Percentiles rank a stretch among this genome's conserved stretches.
These are phyloP conservation scores for Diversispora eburnea DNA, from an alignment of 192 early-diverging fungal species.

Conservation along the genomic window DNA sequence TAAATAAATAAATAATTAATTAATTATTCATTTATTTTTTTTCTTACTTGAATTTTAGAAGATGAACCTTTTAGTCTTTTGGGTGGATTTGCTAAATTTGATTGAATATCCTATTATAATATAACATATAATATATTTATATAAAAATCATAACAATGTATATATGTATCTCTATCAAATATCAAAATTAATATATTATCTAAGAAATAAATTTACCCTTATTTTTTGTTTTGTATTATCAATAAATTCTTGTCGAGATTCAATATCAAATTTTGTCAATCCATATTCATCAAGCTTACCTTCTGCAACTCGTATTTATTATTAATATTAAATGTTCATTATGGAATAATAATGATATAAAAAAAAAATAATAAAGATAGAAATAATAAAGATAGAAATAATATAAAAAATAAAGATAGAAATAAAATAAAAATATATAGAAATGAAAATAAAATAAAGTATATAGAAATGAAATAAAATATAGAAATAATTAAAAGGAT, in stretches of 20 bases:
- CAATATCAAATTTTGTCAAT: slow-evolving; percentile 18
- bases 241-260: slow-evolving; percentile 20
- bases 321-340: slow-evolving; percentile 22
- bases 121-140: background rate
- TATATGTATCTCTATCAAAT: too few species aligned
- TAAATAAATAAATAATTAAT: too few species aligned
- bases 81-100: too few species aligned
- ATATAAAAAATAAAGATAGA: slow-evolving; percentile 4
- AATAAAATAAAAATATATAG: too few species aligned
- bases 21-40: too few species aligned
- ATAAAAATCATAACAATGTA: too few species aligned
- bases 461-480: background rate
- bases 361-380: background rate
- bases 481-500: slow-evolving; percentile 41
- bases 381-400: slow-evolving; percentile 28
- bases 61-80: too few species aligned
- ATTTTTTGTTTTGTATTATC: slow-evolving; percentile 5
- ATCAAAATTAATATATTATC: slow-evolving; percentile 4
- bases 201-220: background rate
- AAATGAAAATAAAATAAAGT: too few species aligned
- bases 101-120: background rate
- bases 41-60: too few species aligned
- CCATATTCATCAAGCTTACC: background rate
- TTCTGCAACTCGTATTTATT: slow-evolving; percentile 1
- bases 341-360: slow-evolving; percentile 32